phyloP scores from a whole-genome alignment of 2,329 filamentous ascomycete species.

The Claviceps humidiphila region DNA sequence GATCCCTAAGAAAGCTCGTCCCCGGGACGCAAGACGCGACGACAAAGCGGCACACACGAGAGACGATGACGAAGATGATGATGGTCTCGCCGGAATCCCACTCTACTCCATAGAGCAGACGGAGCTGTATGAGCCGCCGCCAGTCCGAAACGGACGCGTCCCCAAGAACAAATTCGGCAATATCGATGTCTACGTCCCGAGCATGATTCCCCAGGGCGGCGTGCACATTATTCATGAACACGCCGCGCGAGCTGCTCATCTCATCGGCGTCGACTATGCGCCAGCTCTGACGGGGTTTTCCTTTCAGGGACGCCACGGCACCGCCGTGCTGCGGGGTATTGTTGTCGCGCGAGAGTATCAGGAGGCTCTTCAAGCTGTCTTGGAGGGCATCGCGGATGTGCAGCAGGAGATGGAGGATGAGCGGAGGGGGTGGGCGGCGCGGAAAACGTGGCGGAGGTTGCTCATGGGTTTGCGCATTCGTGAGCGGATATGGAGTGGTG shows the following conservation, averaged over 20 bases:
- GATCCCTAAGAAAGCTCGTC: slow-evolving; percentile 35
- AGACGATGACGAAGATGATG: slow-evolving; percentile 13
- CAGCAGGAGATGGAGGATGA: slow-evolving; percentile 50
- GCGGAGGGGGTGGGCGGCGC: slow-evolving; percentile 58
- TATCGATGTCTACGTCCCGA: slow-evolving; percentile 81
- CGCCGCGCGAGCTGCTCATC: slow-evolving; percentile 56
- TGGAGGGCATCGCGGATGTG: slow-evolving; percentile 54
- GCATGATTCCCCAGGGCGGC: slow-evolving; percentile 77
- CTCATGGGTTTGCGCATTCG: slow-evolving; percentile 64
- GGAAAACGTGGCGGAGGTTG: slow-evolving; percentile 57
- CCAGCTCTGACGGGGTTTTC: slow-evolving; percentile 83
- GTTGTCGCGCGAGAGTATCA: slow-evolving; percentile 60
- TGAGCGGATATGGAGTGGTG: slow-evolving; percentile 54
- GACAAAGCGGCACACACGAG: slow-evolving; percentile 7
- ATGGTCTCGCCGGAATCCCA: slow-evolving; percentile 33
- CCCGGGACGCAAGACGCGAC: slow-evolving; percentile 13
- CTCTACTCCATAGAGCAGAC: slow-evolving; percentile 54
- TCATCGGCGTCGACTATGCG: slow-evolving; percentile 72
- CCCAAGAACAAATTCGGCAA: slow-evolving; percentile 92
- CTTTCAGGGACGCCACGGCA: slow-evolving; percentile 76
- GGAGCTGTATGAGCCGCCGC: slow-evolving; percentile 59
- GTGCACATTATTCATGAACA: slow-evolving; percentile 51
- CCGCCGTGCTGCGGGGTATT: slow-evolving; percentile 65
- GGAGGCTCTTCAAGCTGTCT: slow-evolving; percentile 58
- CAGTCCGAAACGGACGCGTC: slow-evolving; percentile 60